A percentile compares a stretch with the other conserved stretches of the same genome.
These are phyloP conservation scores for Diplodia sapinea DNA, from an alignment of 2,329 filamentous ascomycete species.

Conservation along the genomic window DNA sequence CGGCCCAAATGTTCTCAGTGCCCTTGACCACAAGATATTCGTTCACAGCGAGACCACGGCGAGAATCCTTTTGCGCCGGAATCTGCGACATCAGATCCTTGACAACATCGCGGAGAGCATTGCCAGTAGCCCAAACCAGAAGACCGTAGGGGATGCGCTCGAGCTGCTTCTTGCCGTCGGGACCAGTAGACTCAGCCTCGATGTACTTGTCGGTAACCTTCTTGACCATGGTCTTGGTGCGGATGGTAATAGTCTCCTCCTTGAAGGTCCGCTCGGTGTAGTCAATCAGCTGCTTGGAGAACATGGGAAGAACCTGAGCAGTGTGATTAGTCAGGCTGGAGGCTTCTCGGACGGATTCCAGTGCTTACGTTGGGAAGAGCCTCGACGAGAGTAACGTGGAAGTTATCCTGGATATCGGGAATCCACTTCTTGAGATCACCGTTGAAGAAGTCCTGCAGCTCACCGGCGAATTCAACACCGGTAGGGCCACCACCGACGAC, in stretches of 20 bases:
- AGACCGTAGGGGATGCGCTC: constrained; percentile 91
- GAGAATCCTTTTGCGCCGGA: constrained; percentile 91
- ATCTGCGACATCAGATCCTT: constrained; percentile 91
- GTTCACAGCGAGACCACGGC: constrained; percentile 93
- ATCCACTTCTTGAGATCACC: constrained; percentile 98
- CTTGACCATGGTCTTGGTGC: constrained; percentile 99
- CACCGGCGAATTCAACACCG: constrained; percentile 97
- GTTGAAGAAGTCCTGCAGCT: constrained; percentile 98
- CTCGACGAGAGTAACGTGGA: constrained; percentile 97
- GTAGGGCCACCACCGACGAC: constrained; percentile 85
- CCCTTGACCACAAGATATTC: constrained; percentile 99
- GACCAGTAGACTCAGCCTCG: constrained; percentile 81
- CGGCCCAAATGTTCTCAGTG: constrained; percentile 95
- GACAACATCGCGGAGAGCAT: constrained; percentile 86
- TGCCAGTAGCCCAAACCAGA: constrained; percentile 97
- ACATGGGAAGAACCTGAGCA: constrained; percentile 79
- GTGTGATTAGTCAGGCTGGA: not conserved
- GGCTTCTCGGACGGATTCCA: not conserved
- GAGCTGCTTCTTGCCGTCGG: constrained; percentile 82
- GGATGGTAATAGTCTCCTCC: constrained; percentile 96
- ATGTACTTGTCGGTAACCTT: constrained; percentile 91
- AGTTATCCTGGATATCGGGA: constrained; percentile 90
- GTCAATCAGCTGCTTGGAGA: constrained; percentile 98
- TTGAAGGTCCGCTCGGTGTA: constrained; percentile 99
- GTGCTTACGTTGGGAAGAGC: constrained; percentile 79